Evolutionary conservation across 1,139 yeast species (phyloP).

Genomic region (Candida sp.): DNA sequence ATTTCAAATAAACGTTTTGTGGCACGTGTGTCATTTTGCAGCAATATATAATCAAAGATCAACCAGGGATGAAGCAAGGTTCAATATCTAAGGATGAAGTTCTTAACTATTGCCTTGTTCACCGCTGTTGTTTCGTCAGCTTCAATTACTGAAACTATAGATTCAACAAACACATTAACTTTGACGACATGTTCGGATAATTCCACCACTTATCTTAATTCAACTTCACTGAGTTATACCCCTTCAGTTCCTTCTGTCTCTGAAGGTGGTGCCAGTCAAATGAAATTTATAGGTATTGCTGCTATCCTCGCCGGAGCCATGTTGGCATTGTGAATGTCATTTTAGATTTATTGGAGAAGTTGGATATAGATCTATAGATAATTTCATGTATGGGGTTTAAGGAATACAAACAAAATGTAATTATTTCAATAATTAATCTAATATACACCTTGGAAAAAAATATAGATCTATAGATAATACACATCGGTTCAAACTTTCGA

Average conservation of each 20-base stretch:
- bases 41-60: too few relatives aligned
- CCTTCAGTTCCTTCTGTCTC: neutral
- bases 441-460: too few relatives aligned
- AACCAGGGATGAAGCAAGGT: too few relatives aligned
- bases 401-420: too few relatives aligned
- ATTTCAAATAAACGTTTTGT: too few relatives aligned
- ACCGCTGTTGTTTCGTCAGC: conserved; percentile 2
- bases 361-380: too few relatives aligned
- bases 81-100: neutral
- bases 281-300: conserved; percentile 16
- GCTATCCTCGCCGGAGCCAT: conserved; percentile 52
- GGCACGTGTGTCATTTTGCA: too few relatives aligned
- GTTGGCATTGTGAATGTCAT: conserved; percentile 40
- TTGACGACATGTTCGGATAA: neutral
- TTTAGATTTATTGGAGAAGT: too few relatives aligned
- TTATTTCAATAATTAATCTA: too few relatives aligned
- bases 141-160: conserved; percentile 1
- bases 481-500: too few relatives aligned
- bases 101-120: conserved; percentile 2
- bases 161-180: neutral
- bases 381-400: too few relatives aligned
- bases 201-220: neutral
- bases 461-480: too few relatives aligned
- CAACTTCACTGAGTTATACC: neutral
- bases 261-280: neutral